Conservation (phyloP, 306 rosid species). For the Psophocarpus tetragonolobus region DNA sequence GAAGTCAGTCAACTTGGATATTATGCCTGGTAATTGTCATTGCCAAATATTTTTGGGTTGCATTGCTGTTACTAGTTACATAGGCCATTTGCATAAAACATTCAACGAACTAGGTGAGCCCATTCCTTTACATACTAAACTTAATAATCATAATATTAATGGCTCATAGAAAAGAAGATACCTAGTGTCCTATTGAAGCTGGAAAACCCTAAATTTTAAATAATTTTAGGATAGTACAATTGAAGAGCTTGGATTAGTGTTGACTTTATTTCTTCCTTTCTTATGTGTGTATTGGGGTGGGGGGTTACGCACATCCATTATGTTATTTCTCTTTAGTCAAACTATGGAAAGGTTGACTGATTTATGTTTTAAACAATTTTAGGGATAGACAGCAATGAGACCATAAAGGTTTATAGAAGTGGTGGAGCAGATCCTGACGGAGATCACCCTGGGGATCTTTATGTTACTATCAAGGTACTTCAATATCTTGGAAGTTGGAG, state of each 20-base stretch:
- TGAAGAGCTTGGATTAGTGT: conserved; percentile 4
- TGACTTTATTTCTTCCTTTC: neutral
- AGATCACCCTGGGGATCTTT: conserved; percentile 81
- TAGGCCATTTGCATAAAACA: neutral
- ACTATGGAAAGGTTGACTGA: conserved; percentile 12
- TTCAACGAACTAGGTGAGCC: neutral
- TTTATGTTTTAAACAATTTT: conserved; percentile 33
- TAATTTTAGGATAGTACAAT: neutral
- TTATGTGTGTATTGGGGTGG: neutral
- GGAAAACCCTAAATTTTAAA: neutral
- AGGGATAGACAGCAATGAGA: conserved; percentile 85
- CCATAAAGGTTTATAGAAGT: conserved; percentile 60
- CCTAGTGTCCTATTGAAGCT: neutral
- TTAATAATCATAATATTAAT: neutral
- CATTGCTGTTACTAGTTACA: neutral
- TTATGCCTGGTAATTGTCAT: conserved; percentile 59
- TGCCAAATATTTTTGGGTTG: neutral
- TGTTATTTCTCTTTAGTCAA: neutral
- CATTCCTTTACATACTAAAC: neutral
- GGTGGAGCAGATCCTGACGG: conserved; percentile 98
- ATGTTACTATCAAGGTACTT: conserved; percentile 69
- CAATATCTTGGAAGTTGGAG: neutral
- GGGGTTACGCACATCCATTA: neutral
- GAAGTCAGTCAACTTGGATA: conserved; percentile 73
- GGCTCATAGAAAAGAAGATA: neutral